Evolutionary conservation across 108 stramenopile genomes (phyloP).

Genomic region (Fragilariopsis cylindrus): DNA sequence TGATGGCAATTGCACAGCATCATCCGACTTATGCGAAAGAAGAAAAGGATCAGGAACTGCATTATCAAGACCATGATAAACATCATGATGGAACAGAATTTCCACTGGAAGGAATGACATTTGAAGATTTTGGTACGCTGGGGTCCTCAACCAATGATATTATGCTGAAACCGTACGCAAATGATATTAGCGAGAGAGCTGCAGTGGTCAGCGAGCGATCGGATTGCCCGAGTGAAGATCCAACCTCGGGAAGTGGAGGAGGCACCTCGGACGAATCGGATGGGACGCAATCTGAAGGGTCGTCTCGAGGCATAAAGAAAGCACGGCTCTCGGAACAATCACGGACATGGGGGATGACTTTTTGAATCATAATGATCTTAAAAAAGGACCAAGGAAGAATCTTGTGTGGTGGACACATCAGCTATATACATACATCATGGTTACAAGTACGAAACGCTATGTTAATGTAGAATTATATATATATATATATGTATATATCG

Average conservation of each 20-base stretch:
- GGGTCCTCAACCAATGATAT: not conserved
- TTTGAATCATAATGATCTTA: too few relatives aligned
- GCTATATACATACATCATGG: too few relatives aligned
- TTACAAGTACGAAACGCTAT: too few relatives aligned
- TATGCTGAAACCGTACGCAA: too few relatives aligned
- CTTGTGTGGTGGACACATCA: too few relatives aligned
- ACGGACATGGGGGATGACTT: too few relatives aligned
- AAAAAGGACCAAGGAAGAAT: too few relatives aligned
- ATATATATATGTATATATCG: too few relatives aligned
- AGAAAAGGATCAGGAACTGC: not conserved
- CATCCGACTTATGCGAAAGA: not conserved
- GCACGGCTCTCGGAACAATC: not conserved
- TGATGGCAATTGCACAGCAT: not conserved
- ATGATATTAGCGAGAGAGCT: not conserved
- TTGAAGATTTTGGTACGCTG: not conserved
- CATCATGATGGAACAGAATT: slow-evolving; percentile 2
- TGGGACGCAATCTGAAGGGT: slow-evolving; percentile 16
- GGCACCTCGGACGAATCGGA: slow-evolving; percentile 17
- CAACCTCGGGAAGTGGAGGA: not conserved
- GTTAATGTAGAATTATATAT: too few relatives aligned
- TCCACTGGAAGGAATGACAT: not conserved
- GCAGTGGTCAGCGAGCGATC: slow-evolving; percentile 12
- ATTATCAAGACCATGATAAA: not conserved
- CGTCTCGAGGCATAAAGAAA: slow-evolving; percentile 3
- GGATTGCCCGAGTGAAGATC: not conserved